Conservation (phyloP, 805 yeast genomes). For the Yamadazyma paraphyllophila region DNA sequence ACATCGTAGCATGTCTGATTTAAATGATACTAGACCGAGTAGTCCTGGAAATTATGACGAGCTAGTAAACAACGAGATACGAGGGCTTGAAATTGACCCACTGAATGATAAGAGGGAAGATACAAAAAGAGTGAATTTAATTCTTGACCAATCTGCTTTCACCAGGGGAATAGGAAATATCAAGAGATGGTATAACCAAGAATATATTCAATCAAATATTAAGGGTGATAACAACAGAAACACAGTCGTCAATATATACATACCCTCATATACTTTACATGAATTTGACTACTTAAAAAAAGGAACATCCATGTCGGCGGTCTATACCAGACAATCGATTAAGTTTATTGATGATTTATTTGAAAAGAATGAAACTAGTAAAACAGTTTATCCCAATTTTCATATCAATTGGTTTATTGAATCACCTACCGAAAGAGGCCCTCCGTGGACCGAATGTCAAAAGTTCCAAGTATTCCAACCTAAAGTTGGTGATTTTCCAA, state of each 20-base stretch:
- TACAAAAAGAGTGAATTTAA: conserved; percentile 32
- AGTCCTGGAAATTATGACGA: conserved; percentile 14
- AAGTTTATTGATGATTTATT: conserved; percentile 53
- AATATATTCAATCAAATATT: conserved; percentile 19
- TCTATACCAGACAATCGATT: conserved; percentile 65
- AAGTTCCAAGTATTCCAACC: conserved; percentile 48
- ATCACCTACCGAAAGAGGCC: conserved; percentile 44
- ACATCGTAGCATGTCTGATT: conserved; percentile 2
- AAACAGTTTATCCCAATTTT: conserved; percentile 8
- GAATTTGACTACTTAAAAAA: conserved; percentile 59
- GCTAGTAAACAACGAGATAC: conserved; percentile 8
- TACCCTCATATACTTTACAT: conserved; percentile 57
- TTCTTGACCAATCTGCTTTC: conserved; percentile 66
- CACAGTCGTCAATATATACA: conserved; percentile 37
- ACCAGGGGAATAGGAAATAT: conserved; percentile 68
- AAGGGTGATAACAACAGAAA: conserved; percentile 13
- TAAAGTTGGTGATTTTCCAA: conserved; percentile 49
- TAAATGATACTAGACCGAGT: background rate
- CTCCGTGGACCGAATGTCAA: conserved; percentile 49
- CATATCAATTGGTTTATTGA: conserved; percentile 24
- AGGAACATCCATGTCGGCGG: conserved; percentile 53
- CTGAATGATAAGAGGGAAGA: background rate
- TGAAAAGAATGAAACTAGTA: conserved; percentile 16
- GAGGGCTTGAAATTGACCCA: background rate
- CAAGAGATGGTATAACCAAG: conserved; percentile 55